phyloP scores from a whole-genome alignment of 441 rosid species.

The Eruca vesicaria region DNA sequence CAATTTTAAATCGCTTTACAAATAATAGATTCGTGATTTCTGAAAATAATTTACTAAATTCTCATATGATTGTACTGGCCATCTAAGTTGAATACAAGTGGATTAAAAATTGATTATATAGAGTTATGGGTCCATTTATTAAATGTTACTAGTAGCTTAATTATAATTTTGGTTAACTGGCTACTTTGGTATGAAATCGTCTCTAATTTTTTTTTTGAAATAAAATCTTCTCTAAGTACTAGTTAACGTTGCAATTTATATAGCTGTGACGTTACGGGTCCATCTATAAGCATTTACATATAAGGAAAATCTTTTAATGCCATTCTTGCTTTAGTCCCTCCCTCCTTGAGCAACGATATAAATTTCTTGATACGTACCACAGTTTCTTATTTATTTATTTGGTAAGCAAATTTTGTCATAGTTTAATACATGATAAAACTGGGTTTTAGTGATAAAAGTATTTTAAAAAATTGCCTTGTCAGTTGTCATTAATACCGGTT shows the following conservation, averaged over 20 bases:
- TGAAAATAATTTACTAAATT: background rate
- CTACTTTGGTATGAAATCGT: background rate
- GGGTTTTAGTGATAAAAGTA: too few relatives aligned
- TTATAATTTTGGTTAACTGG: background rate
- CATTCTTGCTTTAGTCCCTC: background rate
- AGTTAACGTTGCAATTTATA: background rate
- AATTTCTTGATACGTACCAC: background rate
- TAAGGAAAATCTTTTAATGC: background rate
- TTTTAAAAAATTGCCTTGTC: too few relatives aligned
- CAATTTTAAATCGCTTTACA: background rate
- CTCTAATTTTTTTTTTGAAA: background rate
- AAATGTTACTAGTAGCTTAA: background rate
- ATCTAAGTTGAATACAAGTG: background rate
- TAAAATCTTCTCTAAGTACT: background rate
- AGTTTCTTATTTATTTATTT: background rate
- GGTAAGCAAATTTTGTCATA: too few relatives aligned
- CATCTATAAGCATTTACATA: background rate
- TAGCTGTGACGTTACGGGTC: background rate
- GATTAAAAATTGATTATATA: background rate
- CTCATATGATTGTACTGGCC: background rate
- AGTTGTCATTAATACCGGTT: too few relatives aligned
- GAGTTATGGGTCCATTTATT: background rate
- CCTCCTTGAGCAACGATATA: background rate
- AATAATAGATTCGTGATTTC: background rate
- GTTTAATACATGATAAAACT: too few relatives aligned